Base-by-base conservation (phyloP, 2,329 filamentous ascomycete genomes). In the Mycosphaerella sp. region DNA sequence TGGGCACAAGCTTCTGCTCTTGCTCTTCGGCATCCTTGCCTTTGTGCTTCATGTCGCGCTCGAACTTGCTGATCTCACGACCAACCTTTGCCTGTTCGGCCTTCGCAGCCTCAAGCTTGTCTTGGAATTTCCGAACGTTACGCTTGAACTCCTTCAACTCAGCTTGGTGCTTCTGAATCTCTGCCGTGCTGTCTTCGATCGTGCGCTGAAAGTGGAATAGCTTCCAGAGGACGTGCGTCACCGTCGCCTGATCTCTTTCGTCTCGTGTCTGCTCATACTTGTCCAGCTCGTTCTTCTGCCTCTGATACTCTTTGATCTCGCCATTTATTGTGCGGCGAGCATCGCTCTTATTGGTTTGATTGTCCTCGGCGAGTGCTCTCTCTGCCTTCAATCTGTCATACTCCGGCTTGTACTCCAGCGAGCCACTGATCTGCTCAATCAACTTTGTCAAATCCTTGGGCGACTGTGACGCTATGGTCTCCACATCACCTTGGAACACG, bases 341-440 rank as follows among this genome's bases (percentile, higher is more conserved):
- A 64, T 93, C 86, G 7, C 97, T 81, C 67, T 95, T 90, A 60
- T 89, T 87, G 40, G 84, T 87, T 59, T 95, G 88, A 59, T 94
- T 88, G 63, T 97, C 91, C 1, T 85, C 82, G 5, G 91, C 89
- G 62, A 89, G 84, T 58, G 96, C 89, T 4, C 87, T 82, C 65
- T 95, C 87, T 6, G 79, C 78, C 70, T 97, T 91, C n/a, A 96
- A 76, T 49, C 78, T 80, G 65, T 98, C 94, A 67, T 98, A 98
- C 62, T 96, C 89, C 8, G 83, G 80, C 71, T 97, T 97, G 72
- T 90, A 88, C 63, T 98, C 93, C 45, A 97, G 72, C 69, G 90
- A 96, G 41, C 93, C 93, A 1, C 91, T 97, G 56, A 98, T 97
- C 70, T 97, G 93, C 72, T 98, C 93, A 50, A 98, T 95, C 44